phyloP scores from a whole-genome alignment of 2,329 filamentous ascomycete species.

The Cyphellophora europaea region DNA sequence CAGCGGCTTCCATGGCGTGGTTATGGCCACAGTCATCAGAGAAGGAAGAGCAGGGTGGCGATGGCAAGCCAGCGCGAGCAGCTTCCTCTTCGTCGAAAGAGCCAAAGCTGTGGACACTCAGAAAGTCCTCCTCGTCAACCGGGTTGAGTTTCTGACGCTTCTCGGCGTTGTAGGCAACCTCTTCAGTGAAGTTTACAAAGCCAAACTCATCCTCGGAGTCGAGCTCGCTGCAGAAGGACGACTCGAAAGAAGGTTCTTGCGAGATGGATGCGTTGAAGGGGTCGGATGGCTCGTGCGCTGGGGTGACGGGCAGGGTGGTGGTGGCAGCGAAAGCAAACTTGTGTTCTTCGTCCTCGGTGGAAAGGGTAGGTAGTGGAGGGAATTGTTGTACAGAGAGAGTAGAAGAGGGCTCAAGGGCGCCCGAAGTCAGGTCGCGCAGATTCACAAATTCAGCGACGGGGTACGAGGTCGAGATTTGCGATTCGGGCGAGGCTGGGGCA shows the following conservation, averaged over 20 bases:
- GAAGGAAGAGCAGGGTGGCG: conserved; percentile 48
- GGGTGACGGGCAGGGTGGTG: conserved; percentile 26
- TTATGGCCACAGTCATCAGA: conserved; percentile 39
- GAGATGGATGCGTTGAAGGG: conserved; percentile 16
- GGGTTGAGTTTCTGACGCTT: conserved; percentile 60
- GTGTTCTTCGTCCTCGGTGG: conserved; percentile 56
- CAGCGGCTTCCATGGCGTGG: conserved; percentile 10
- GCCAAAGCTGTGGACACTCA: conserved; percentile 67
- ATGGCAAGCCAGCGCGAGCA: conserved; percentile 52
- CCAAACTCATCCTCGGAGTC: conserved; percentile 87
- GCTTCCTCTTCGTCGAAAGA: conserved; percentile 61
- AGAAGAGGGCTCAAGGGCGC: conserved; percentile 34
- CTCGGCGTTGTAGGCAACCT: conserved; percentile 50
- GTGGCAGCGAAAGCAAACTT: conserved; percentile 41
- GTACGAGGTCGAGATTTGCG: conserved; percentile 41
- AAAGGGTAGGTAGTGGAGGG: conserved; percentile 52
- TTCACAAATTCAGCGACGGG: conserved; percentile 77
- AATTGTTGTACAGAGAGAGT: conserved; percentile 40
- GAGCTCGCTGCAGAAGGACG: conserved; percentile 63
- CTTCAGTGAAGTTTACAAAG: conserved; percentile 61
- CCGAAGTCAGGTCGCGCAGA: conserved; percentile 76
- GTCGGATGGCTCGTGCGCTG: conserved; percentile 27
- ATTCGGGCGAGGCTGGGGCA: conserved; percentile 16
- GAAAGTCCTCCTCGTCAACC: conserved; percentile 61
- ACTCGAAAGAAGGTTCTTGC: conserved; percentile 60